Base-by-base conservation (phyloP, 805 yeast species). In the Kodamaea fukazawae region DNA sequence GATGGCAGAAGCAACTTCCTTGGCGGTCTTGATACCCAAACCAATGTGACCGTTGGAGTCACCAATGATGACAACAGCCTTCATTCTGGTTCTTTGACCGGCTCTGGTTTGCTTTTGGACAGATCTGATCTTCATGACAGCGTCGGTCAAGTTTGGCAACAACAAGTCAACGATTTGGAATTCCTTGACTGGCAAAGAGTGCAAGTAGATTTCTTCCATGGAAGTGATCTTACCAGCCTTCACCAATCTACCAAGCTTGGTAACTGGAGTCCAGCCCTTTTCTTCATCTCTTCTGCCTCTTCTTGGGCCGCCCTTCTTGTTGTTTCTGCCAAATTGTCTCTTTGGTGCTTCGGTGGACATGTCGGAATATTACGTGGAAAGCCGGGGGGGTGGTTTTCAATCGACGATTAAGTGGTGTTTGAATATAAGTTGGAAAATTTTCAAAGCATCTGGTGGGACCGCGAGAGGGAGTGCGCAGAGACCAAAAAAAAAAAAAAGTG, bases 71-170 rank as follows among this genome's bases (percentile, higher is more conserved):
- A 93, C 98, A 68, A 93, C 96, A 75, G 98, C 99, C 93, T 95
- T 95, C 85, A 93, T 90, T 83, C 99, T 89, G 78, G 98, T 93
- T 84, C 99, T 91, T 83, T 93, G 99, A 89, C 99, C 99, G 67
- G 99, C 99, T 79, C 96, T 83, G 83, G 99, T 93, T 80, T 93
- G 99, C 85, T 93, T 93, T 80, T 93, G 99, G 63, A 93, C 99
- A 60, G 99, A 95, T 81, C 91, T 84, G 81, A 93, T 93, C 88
- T 91, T 91, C 99, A 93, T 93, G 69, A 93, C 97, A 79, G 91
- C 96, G 73, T 93, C 99, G 77, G 85, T 83, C 71, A 93, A 84
- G 67, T 77, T 83, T 71, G 99, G 99, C 66, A 93, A 81, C 73
- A 93, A 80, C 68, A 81, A 82, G 81, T 93, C 99, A 65, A 93